Evolutionary conservation across 495 filamentous ascomycete genomes (phyloP).

Genomic region (Neurospora sp.): DNA sequence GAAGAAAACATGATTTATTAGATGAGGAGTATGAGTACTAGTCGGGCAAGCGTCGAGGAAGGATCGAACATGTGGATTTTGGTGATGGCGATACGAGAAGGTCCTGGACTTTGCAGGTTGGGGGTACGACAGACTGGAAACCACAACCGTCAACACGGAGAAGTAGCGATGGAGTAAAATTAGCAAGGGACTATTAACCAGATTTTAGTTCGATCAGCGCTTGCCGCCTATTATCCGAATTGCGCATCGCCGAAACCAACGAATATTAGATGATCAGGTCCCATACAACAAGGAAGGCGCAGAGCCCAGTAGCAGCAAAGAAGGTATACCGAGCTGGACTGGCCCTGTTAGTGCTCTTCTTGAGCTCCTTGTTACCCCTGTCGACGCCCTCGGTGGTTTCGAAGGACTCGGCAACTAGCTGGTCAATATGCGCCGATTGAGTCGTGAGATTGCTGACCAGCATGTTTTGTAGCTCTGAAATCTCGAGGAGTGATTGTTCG

Average conservation of each 20-base stretch:
- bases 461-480: conserved; percentile 82
- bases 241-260: neutral
- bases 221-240: neutral
- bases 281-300: conserved; percentile 78
- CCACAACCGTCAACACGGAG: neutral
- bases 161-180: neutral
- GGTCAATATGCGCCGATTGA: conserved; percentile 79
- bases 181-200: neutral
- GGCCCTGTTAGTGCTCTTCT: conserved; percentile 65
- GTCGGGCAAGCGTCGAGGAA: neutral
- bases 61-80: neutral
- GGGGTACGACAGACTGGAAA: neutral
- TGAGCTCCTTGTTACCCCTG: conserved; percentile 83
- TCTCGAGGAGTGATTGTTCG: conserved; percentile 84
- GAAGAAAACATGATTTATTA: neutral
- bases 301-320: conserved; percentile 74
- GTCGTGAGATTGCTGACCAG: conserved; percentile 74
- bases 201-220: neutral
- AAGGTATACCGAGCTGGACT: conserved; percentile 87
- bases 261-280: conserved; percentile 68
- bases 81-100: neutral
- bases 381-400: conserved; percentile 77
- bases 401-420: conserved; percentile 76
- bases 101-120: neutral
- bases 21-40: neutral